Conservation (phyloP, 768 basidiomycete genomes). For the Russula griseocarnosa region DNA sequence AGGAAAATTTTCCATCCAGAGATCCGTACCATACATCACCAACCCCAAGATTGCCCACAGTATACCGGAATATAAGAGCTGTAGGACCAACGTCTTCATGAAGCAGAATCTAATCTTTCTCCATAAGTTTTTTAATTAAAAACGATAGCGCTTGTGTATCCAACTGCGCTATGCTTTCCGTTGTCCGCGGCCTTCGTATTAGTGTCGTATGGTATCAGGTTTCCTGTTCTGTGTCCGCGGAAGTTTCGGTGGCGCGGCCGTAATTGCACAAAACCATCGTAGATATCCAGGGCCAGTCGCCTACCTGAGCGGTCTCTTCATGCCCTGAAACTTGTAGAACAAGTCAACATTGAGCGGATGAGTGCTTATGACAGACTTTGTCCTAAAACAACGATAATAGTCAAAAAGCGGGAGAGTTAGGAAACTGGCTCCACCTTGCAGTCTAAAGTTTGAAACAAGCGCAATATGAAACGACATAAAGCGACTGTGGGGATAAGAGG, state of each 20-base stretch:
- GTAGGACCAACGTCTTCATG: neutral
- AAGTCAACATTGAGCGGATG: no score
- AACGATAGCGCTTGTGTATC: neutral
- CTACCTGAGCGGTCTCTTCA: no score
- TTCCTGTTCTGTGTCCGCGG: no score
- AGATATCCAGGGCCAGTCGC: no score
- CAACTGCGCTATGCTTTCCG: neutral
- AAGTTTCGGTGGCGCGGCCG: no score
- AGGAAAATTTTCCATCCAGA: neutral
- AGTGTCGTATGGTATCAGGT: no score
- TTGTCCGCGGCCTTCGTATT: no score
- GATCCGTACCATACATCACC: neutral
- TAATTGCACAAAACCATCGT: neutral
- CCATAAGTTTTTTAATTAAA: no score
- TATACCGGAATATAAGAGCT: neutral
- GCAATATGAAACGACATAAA: neutral
- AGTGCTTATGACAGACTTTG: neutral
- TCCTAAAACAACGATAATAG: neutral
- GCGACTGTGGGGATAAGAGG: neutral
- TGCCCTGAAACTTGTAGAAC: no score
- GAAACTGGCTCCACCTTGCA: neutral
- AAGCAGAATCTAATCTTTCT: neutral
- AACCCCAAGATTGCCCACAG: neutral
- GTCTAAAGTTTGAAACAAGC: neutral
- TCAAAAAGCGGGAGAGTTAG: neutral